phyloP scores from a whole-genome alignment of 2,329 filamentous ascomycete species.

The Fusarium stilboides region DNA sequence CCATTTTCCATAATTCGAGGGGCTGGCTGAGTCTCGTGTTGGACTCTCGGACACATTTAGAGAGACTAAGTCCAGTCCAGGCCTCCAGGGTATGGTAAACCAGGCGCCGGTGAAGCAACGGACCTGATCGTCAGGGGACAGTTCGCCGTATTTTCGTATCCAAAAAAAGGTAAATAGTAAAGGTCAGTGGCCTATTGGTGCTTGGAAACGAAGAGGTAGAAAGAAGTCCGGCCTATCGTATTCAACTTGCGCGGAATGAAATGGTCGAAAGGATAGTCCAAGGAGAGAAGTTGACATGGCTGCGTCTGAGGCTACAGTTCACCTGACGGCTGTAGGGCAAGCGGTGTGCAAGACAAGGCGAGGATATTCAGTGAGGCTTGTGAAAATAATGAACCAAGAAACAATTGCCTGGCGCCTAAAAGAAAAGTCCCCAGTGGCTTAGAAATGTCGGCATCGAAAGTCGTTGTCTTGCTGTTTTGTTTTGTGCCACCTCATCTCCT shows the following conservation, averaged over 20 bases:
- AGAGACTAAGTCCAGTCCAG: background rate
- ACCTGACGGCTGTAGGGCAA: background rate
- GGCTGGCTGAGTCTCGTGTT: conserved; percentile 40
- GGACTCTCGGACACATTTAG: conserved; percentile 1
- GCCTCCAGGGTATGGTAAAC: conserved; percentile 22
- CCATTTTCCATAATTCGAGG: conserved; percentile 11
- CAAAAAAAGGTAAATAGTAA: conserved; percentile 30
- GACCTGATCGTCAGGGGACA: background rate
- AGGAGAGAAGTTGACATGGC: conserved; percentile 1
- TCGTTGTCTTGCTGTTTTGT: conserved; percentile 9
- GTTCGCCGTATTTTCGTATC: conserved; percentile 21
- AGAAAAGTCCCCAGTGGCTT: conserved; percentile 13
- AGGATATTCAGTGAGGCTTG: background rate
- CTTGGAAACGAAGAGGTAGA: background rate
- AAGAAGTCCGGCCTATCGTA: background rate
- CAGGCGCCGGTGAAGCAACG: conserved; percentile 12
- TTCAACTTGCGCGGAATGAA: background rate
- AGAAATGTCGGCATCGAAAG: conserved; percentile 25
- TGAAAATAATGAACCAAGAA: conserved; percentile 7
- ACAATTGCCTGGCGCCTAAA: conserved; percentile 4
- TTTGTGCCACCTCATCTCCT: conserved; percentile 37
- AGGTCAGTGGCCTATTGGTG: conserved; percentile 1
- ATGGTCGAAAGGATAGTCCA: background rate
- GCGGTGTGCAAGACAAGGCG: background rate
- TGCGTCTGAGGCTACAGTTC: conserved; percentile 2